These are phyloP conservation scores for Fusarium gaditjirri DNA, from an alignment of 2,329 filamentous ascomycete genomes.

Conservation along the genomic window DNA sequence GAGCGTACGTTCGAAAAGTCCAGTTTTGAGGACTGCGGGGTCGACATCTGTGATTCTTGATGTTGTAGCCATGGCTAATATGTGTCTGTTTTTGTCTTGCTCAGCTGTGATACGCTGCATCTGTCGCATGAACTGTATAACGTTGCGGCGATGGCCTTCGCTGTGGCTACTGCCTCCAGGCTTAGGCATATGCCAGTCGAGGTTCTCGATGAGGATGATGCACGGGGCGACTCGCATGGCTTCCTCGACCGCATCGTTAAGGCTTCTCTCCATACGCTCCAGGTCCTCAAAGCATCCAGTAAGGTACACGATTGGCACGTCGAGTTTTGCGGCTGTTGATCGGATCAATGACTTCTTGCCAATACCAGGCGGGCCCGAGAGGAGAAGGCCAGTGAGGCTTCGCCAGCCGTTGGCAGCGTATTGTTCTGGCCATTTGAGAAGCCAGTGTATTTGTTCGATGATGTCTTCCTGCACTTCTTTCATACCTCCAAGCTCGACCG, in stretches of 20 bases:
- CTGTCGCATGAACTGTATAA: constrained; percentile 83
- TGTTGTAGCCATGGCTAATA: constrained; percentile 91
- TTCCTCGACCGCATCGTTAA: constrained; percentile 69
- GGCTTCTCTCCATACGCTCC: constrained; percentile 53
- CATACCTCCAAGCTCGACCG: constrained; percentile 46
- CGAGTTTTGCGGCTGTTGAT: constrained; percentile 76
- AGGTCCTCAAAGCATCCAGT: constrained; percentile 50
- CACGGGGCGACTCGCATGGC: constrained; percentile 88
- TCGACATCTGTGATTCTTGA: constrained; percentile 90
- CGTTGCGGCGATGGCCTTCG: constrained; percentile 90
- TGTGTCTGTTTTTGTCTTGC: constrained; percentile 75
- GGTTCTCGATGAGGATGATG: constrained; percentile 90
- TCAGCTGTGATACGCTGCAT: constrained; percentile 84
- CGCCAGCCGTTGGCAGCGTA: constrained; percentile 28
- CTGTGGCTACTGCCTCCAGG: constrained; percentile 79
- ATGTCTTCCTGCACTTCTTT: neutral
- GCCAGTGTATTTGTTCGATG: neutral
- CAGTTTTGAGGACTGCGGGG: constrained; percentile 77
- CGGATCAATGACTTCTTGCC: constrained; percentile 83
- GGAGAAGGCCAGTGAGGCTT: constrained; percentile 67
- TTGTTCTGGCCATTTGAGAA: constrained; percentile 39
- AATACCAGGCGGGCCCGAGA: constrained; percentile 83
- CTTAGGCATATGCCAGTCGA: constrained; percentile 86
- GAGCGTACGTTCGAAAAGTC: constrained; percentile 84
- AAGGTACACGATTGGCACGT: constrained; percentile 76